These are phyloP conservation scores for Skeletonema costatum DNA, from an alignment of 108 stramenopile species.

Conservation along the genomic window DNA sequence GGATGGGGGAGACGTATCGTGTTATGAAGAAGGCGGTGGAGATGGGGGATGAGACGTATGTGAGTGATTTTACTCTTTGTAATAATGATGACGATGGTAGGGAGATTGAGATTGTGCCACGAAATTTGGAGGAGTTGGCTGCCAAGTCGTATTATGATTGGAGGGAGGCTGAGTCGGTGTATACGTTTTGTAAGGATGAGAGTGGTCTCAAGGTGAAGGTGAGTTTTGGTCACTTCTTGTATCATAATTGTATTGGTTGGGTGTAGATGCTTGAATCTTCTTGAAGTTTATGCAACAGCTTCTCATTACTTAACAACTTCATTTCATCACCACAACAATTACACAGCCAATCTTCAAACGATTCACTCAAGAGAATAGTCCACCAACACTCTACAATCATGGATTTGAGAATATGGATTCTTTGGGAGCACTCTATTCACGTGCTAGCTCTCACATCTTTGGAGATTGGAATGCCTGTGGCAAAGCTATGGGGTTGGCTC, in stretches of 20 bases:
- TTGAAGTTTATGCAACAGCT: too few relatives aligned
- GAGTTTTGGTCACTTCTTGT: background rate
- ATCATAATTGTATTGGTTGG: too few relatives aligned
- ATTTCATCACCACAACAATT: background rate
- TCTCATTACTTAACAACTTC: background rate
- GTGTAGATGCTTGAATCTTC: too few relatives aligned
- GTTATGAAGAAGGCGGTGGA: conserved; percentile 71
- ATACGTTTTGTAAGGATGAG: conserved; percentile 64
- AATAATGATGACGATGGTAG: conserved; percentile 19
- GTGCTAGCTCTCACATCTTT: conserved; percentile 92
- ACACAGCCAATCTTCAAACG: conserved; percentile 87
- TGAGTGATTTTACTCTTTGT: conserved; percentile 72
- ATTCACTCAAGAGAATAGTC: conserved; percentile 82
- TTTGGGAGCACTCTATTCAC: conserved; percentile 92
- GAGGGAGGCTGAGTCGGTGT: conserved; percentile 95
- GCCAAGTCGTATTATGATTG: conserved; percentile 66
- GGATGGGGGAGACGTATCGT: conserved; percentile 92
- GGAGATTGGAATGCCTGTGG: conserved; percentile 97
- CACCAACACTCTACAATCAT: conserved; percentile 87
- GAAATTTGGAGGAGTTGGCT: conserved; percentile 62
- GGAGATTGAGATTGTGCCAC: conserved; percentile 74
- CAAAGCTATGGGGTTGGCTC: conserved; percentile 96
- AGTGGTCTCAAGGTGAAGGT: conserved; percentile 33
- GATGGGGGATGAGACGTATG: conserved; percentile 60
- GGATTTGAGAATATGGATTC: conserved; percentile 96